Base-by-base conservation (phyloP, 2,329 filamentous ascomycete species). In the Verticillium alfalfae region DNA sequence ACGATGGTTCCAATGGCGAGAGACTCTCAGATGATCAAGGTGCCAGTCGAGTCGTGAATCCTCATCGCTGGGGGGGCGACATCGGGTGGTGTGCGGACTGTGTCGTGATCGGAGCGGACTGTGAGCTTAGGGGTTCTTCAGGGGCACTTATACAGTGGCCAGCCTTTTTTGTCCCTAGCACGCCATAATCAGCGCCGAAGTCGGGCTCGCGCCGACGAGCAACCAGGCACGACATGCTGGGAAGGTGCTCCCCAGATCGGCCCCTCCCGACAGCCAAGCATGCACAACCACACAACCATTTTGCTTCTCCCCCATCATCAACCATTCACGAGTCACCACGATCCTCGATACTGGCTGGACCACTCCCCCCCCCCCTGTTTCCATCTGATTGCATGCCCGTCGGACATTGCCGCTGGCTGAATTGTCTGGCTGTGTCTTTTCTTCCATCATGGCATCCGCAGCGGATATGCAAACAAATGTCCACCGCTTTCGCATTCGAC, bases 401-500 rank as follows among this genome's bases (percentile, higher is more conserved):
- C 45, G 45, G 45, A 52, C 45, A 18, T 22, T 18, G 45, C 45
- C 45, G 45, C 45, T 52, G 9, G n/a, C 22, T 52, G 7, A 22
- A 7, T 31, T 3, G 45, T 26, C 9, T 9, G 16, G 15, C 39
- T 6, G 6, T 41, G 6, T 41, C 45, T 18, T 18, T 52, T 31
- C 12, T 52, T 26, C 31, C 22, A 61, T 60, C 61, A 66, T 66
- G 65, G 60, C 64, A 26, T 58, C 62, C 54, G 45, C 41, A 1
- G 64, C 65, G 34, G 61, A 64, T 22, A 66, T 66, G 63, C 66
- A 64, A 59, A 61, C 69, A 52, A 69, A 65, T 36, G 66, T 69
- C 41, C 67, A 70, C 59, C 69, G 70, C 58, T 70, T 70, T 61
- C 70, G 70, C 56, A 62, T 70, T 59, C 66, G 67, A 52, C 69